Evolutionary conservation across 2,329 filamentous ascomycete species (phyloP), one percentile per base, ranked within the genome.

Genomic region (Blastomyces percursus): DNA sequence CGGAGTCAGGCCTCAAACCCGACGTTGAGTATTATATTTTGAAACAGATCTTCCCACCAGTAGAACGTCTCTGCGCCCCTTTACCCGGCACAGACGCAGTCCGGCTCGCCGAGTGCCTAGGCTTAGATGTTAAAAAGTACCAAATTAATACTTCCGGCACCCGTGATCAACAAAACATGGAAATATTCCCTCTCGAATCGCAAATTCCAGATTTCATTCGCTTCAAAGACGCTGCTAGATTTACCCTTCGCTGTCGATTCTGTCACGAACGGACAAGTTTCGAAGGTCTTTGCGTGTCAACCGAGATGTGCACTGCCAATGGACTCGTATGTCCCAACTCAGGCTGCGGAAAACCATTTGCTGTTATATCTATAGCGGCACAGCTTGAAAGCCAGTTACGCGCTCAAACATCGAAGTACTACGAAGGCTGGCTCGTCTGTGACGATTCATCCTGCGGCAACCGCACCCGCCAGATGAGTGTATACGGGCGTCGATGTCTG

Each of bases 11-110:
- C 0, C 82, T 99, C 7, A 83, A 87, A 63, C 90, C 92, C 1
- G 94, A 99, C 71, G 84, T 96, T n/a, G 94, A 99, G 72, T 97
- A 92, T 84, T 99, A 99, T 75, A 85, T 99, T 48, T 88, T 91
- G 79, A 99, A 99, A 80, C 94, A 99, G 76, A 96, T 99, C 64
- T 91, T 99, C 77, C 94, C 94, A 12, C 94, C 94, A 0, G 94
- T 99, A 32, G 94, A 99, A 78, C 90, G 94, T 82, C 86, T 99
- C 27, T 99, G 94, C 73, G 94, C 93, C 65, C 96, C 96, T 64
- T 96, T 99, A 70, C 85, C 85, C 16, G 94, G 94, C 64, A 99
- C 94, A 1, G 95, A 96, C 66, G 89, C 93, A 8, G 85, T 90
- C 1, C 87, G 92, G 67, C 83, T 99, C 11, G 94, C 94, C 1